A percentile compares a stretch with the other conserved stretches of the same genome.
phyloP scores from a whole-genome alignment of 2,329 filamentous ascomycete species.

The Hymenoscyphus albidus region DNA sequence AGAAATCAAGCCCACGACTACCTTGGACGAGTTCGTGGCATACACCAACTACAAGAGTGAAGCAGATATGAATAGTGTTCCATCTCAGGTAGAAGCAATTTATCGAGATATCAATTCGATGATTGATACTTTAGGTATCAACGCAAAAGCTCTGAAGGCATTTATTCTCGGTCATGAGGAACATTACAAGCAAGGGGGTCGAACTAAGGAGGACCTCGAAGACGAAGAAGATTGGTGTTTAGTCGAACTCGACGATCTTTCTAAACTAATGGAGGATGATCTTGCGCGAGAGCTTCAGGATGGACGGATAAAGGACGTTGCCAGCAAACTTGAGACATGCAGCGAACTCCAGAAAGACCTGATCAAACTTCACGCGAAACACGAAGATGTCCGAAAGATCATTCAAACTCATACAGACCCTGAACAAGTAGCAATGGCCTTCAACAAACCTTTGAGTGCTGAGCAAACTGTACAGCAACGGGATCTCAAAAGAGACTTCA shows the following conservation, averaged over 20 bases:
- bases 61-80: slow-evolving; percentile 47
- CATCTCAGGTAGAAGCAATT: slow-evolving; percentile 60
- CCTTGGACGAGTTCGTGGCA: slow-evolving; percentile 65
- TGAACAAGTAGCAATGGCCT: slow-evolving; percentile 58
- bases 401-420: slow-evolving; percentile 67
- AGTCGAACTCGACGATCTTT: slow-evolving; percentile 69
- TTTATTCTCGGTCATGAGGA: slow-evolving; percentile 66
- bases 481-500: slow-evolving; percentile 74
- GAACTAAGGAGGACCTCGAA: slow-evolving; percentile 66
- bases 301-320: slow-evolving; percentile 64
- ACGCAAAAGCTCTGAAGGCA: slow-evolving; percentile 57
- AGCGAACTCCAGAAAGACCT: slow-evolving; percentile 67
- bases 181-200: slow-evolving; percentile 48
- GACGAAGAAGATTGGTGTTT: slow-evolving; percentile 67
- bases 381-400: slow-evolving; percentile 74
- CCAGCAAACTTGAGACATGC: slow-evolving; percentile 65
- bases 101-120: slow-evolving; percentile 87
- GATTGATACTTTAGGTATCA: slow-evolving; percentile 88
- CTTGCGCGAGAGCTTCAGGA: slow-evolving; percentile 62
- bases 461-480: slow-evolving; percentile 82
- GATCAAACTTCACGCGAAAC: slow-evolving; percentile 67
- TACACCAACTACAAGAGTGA: slow-evolving; percentile 52
- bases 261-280: slow-evolving; percentile 57
- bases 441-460: slow-evolving; percentile 71
- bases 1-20: slow-evolving; percentile 57